Evolutionary conservation across 495 filamentous ascomycete genomes (phyloP).

Genomic region (Mycothermus thermophilus): DNA sequence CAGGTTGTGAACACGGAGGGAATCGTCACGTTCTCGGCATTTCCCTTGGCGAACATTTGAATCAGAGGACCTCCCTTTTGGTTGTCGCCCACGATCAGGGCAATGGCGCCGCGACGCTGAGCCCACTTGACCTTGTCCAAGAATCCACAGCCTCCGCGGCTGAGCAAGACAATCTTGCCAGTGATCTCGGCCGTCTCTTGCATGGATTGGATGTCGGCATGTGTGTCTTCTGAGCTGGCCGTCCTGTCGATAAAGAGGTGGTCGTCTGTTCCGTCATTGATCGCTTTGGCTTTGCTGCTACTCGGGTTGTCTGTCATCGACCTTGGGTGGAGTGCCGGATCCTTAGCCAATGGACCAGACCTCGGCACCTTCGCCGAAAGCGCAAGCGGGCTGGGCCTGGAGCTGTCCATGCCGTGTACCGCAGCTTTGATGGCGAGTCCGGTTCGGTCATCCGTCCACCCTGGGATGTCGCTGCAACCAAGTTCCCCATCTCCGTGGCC

Average conservation of each 20-base stretch:
- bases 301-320: slow-evolving; percentile 11
- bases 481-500: slow-evolving; percentile 68
- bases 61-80: slow-evolving; percentile 73
- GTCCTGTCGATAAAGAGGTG: slow-evolving; percentile 46
- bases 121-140: slow-evolving; percentile 95
- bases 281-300: slow-evolving; percentile 8
- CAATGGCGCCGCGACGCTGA: slow-evolving; percentile 75
- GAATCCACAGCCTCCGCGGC: slow-evolving; percentile 89
- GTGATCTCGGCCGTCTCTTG: slow-evolving; percentile 91
- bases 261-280: slow-evolving; percentile 83
- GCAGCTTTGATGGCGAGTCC: slow-evolving; percentile 15
- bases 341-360: slow-evolving; percentile 9
- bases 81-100: slow-evolving; percentile 89
- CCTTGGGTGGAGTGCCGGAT: slow-evolving; percentile 12
- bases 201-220: slow-evolving; percentile 89
- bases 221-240: slow-evolving; percentile 34
- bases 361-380: slow-evolving; percentile 7
- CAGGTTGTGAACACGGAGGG: slow-evolving; percentile 89
- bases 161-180: slow-evolving; percentile 81
- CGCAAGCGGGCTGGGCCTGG: slow-evolving; percentile 6
- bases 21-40: slow-evolving; percentile 89
- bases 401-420: slow-evolving; percentile 10
- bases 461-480: slow-evolving; percentile 95
- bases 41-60: slow-evolving; percentile 92
- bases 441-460: slow-evolving; percentile 49